phyloP scores from a whole-genome alignment of 306 rosid species.

The Cicer bijugum region DNA sequence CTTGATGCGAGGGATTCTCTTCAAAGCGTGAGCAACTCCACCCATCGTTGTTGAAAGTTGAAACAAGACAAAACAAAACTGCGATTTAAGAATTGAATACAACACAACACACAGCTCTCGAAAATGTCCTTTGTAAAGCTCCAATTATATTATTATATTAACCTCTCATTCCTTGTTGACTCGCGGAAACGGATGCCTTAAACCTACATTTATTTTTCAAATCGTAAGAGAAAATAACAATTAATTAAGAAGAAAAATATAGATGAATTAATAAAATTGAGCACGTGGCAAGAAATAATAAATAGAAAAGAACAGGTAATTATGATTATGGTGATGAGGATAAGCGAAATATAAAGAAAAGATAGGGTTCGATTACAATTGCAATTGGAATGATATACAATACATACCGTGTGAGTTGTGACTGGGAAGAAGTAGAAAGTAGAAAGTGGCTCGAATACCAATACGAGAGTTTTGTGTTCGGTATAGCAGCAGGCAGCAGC shows the following conservation, averaged over 20 bases:
- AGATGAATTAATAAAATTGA: slow-evolving; percentile 27
- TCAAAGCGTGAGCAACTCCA: slow-evolving; percentile 64
- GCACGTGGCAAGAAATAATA: slow-evolving; percentile 23
- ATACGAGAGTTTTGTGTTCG: slow-evolving; percentile 28
- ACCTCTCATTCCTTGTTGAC: too few species aligned
- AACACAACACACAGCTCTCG: too few species aligned
- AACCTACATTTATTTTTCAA: not conserved
- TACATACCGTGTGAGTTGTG: not conserved
- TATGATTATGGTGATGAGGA: not conserved
- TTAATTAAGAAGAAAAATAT: not conserved
- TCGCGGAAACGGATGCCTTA: too few species aligned
- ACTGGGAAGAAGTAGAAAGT: not conserved
- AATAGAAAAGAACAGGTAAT: not conserved
- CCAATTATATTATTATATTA: too few species aligned
- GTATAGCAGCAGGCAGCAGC: slow-evolving; percentile 30
- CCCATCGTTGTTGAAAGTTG: slow-evolving; percentile 49
- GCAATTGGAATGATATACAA: not conserved
- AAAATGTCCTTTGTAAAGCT: too few species aligned
- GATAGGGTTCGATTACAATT: not conserved
- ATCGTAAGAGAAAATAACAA: slow-evolving; percentile 24
- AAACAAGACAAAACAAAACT: not conserved
- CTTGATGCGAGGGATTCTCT: slow-evolving; percentile 82
- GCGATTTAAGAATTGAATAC: slow-evolving; percentile 38
- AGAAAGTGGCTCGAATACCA: slow-evolving; percentile 39
- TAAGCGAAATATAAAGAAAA: not conserved